A percentile compares a stretch with the other conserved stretches of the same genome.
Conservation (phyloP, 192 early-diverging fungal species). For the Allomyces javanicus region DNA sequence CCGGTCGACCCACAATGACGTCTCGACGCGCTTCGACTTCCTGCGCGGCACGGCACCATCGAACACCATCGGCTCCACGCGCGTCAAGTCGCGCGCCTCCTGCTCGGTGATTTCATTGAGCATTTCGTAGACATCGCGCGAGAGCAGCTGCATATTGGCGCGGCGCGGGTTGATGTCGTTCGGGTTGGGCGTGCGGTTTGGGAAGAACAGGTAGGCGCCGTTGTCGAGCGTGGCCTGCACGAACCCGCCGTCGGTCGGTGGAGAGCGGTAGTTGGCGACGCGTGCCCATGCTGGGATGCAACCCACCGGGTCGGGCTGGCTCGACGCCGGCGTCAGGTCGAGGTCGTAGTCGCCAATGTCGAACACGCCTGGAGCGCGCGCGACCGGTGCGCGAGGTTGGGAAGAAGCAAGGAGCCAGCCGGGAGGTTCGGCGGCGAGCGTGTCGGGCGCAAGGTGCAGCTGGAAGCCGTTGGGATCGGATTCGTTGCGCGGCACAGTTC, state of each 20-base stretch:
- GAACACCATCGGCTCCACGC: neutral
- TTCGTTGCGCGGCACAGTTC: neutral
- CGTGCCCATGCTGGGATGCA: no score
- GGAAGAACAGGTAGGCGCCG: constrained; percentile 16
- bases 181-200: constrained; percentile 3
- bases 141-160: constrained; percentile 9
- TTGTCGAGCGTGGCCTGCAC: constrained; percentile 2
- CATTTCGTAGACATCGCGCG: constrained; percentile 6
- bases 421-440: neutral
- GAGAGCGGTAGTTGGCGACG: constrained; percentile 2
- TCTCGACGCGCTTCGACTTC: constrained; percentile 2
- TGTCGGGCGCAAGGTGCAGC: neutral
- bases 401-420: neutral
- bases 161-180: neutral
- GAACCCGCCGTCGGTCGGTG: constrained; percentile 1
- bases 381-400: no score
- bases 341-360: no score
- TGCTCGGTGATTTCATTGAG: no score
- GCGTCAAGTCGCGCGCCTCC: neutral
- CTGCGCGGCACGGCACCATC: neutral
- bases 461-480: neutral
- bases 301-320: no score
- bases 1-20: constrained; percentile 69
- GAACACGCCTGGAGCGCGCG: no score
- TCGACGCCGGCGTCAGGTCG: no score